phyloP scores from a whole-genome alignment of 2,329 filamentous ascomycete species.

The Onygenales sp. region DNA sequence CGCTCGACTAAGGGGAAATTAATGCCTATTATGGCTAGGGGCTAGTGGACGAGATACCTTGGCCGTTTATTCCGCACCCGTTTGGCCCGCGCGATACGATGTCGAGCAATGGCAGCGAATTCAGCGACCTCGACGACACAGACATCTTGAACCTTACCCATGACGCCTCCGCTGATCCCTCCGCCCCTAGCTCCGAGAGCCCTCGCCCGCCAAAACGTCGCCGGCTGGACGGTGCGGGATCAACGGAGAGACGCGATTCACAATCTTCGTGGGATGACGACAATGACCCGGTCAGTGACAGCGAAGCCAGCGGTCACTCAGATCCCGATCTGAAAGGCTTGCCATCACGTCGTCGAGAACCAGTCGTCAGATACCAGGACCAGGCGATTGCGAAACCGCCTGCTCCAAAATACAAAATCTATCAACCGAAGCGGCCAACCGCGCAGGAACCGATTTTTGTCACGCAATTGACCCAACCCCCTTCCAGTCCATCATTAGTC shows the following conservation, averaged over 20 bases:
- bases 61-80: neutral
- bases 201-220: slow-evolving; percentile 26
- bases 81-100: slow-evolving; percentile 14
- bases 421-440: slow-evolving; percentile 31
- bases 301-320: neutral
- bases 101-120: slow-evolving; percentile 20
- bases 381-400: slow-evolving; percentile 13
- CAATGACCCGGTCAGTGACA: neutral
- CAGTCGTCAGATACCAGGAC: slow-evolving; percentile 9
- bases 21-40: neutral
- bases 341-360: neutral
- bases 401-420: slow-evolving; percentile 29
- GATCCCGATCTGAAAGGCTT: slow-evolving; percentile 14
- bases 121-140: slow-evolving; percentile 22
- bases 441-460: slow-evolving; percentile 36
- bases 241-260: neutral
- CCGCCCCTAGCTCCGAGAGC: slow-evolving; percentile 6
- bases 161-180: neutral
- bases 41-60: neutral
- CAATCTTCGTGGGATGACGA: neutral
- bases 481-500: slow-evolving; percentile 42
- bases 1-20: no score
- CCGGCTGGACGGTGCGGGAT: slow-evolving; percentile 15
- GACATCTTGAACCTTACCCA: neutral
- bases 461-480: slow-evolving; percentile 38